Base-by-base conservation (phyloP, 495 filamentous ascomycete genomes). In the Paragyromitra xinjiangensis region DNA sequence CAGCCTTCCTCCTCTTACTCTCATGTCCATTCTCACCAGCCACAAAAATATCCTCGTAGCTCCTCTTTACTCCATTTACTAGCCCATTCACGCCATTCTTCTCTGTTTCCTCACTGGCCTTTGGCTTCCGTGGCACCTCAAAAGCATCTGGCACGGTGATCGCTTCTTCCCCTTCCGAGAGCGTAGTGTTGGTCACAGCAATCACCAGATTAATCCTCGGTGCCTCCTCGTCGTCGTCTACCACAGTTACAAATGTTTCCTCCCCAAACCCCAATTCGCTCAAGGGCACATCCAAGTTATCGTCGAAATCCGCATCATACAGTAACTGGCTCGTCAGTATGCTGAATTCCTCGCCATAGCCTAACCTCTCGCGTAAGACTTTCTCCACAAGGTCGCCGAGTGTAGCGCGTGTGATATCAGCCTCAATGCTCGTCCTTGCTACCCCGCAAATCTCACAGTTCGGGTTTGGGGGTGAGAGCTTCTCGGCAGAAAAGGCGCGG, bases 291-390 rank as follows among this genome's bases (percentile, higher is more conserved):
- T 84, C 81, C 0, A 98, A 85, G 75, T 98, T 95, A 73, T 97
- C 94, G 6, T 93, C 93, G 75, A 94, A 86, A 69, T 98, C 95
- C 0, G 89, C 89, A 80, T 98, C 95, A 81, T 96, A 99, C 5
- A 98, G 86, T 7, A 92, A 85, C 59, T 90, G 90, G n/a, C 86
- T 83, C 61, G 88, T 94, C 73, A 88, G 90, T 70, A 99, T 86
- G 12, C 89, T 90, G 45, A 98, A 88, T 48, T 97, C 94, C 66
- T 94, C 91, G 8, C 91, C 90, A 81, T 97, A 98, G 11, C 92
- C 93, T 3, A 98, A 84, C 64, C 92, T 83, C 11, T 85, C 59
- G 66, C 88, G 88, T 14, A 98, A 84, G 39, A 96, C 85, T 56
- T 88, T 88, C 68, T 95, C 88, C 0, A 99, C 90, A 5, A 99